Base-by-base conservation (phyloP, 306 rosid genomes). In the Elaeagnus macrophylla region DNA sequence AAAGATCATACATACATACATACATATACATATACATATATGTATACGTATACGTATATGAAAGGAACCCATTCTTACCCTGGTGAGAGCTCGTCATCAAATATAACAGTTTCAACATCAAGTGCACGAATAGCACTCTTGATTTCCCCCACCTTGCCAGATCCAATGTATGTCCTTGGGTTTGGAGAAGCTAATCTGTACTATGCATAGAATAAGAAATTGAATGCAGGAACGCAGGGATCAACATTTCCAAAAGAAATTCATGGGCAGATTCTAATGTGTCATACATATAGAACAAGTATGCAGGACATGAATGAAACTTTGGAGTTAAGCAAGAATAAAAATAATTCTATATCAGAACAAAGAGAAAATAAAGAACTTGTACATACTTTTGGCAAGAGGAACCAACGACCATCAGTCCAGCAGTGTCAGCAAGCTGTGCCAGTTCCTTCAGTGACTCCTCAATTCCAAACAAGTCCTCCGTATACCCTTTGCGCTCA, bases 371-470 rank as follows among this genome's bases (percentile, higher is more conserved):
- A 41, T 17, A n/a, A 45, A 45, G 15, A 45, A 45, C 7, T n/a
- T 12, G 9, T 13, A 57, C 66, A 59, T 62, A 79, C 96, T 91
- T 87, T 67, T 91, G 96, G 60, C 71, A 73, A 0, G 96, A 87
- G 37, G 96, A 84, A 49, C 81, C 96, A 71, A 87, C 93, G 67
- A 87, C 83, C 81, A 63, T 48, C 57, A 91, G 76, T 32, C 99
- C 99, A 48, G 96, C 96, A 41, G 99, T 87, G 75, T 91, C 96
- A 64, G 99, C 96, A 52, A 91, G 70, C 68, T 91, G 99, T 56
- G 60, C 74, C 77, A 87, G 61, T 64, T 91, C 96, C 56, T 77
- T 78, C 18, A 87, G 76, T 16, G 99, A 91, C 53, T 91, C 89
- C 19, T 87, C 81, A 7, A 75, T 73, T 37, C 87, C 81, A 66